Base-by-base conservation (phyloP, 2,329 filamentous ascomycete species). In the Talaromyces sp. region DNA sequence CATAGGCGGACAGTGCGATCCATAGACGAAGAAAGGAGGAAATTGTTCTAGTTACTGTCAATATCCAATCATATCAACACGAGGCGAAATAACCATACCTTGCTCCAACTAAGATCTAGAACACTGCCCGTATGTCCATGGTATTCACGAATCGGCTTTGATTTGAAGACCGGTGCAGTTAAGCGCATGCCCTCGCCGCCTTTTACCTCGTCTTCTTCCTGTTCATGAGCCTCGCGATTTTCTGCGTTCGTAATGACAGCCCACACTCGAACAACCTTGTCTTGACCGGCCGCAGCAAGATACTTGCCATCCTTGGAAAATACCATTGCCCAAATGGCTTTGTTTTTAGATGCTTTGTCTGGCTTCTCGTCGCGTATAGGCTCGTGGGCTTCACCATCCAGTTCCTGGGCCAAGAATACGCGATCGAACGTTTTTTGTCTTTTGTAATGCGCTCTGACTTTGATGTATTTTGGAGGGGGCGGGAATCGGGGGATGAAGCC, bases 1-100 rank as follows among this genome's bases (percentile, higher is more conserved):
- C 95, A 99, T 57, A 99, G 78, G 14, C 92, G 87, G 13, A 99
- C 95, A 0, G 93, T 97, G 81, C 97, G 97, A 76, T 99, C 95
- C 93, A 98, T 97, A 0, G 93, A 97, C 0, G 93, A 96, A 3
- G 94, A 97, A 16, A 99, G 83, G 33, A 99, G 78, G 71, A 99
- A 99, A 76, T 96, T 97, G 78, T 99, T 99, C 83, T 86, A 33
- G 43, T 48, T n/a, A 13, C 22, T 54, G 50, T 62, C 33, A 65
- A 35, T 24, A 47, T 24, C 2, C n/a, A 10, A 10, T 45, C 5
- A 24, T 16, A 58, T 27, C 22, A 58, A 24, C 24, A 41, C 3
- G 27, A 48, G n/a, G 10, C 7, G 14, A 43, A 6, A 50, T n/a
- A 22, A 16, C 9, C 77, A 65, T 77, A 85, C 84, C 78, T 98